These are phyloP conservation scores for Austropuccinia psidii DNA, from an alignment of 1,284 basidiomycete genomes.

Conservation along the genomic window DNA sequence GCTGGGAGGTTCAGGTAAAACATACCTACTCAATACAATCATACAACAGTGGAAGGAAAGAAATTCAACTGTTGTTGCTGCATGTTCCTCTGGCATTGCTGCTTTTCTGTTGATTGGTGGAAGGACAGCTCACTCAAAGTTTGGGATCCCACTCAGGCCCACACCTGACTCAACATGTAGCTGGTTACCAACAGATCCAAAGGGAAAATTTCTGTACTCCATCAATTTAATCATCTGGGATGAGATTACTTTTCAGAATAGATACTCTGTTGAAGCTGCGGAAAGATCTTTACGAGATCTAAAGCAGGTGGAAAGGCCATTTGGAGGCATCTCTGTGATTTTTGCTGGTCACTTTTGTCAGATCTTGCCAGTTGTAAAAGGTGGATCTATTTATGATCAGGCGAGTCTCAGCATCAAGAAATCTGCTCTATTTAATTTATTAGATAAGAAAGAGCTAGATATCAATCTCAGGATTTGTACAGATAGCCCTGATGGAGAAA, in stretches of 20 bases:
- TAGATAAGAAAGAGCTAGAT: too few relatives aligned
- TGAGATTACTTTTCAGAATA: slow-evolving; percentile 49
- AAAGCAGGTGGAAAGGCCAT: slow-evolving; percentile 41
- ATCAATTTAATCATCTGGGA: slow-evolving; percentile 50
- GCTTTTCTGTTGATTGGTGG: neutral
- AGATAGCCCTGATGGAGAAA: too few relatives aligned
- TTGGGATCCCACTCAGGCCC: neutral
- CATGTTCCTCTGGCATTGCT: neutral
- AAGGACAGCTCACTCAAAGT: neutral
- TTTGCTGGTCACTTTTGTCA: slow-evolving; percentile 52
- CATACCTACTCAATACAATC: neutral
- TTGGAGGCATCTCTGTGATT: slow-evolving; percentile 50
- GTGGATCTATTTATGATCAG: slow-evolving; percentile 46
- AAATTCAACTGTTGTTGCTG: neutral
- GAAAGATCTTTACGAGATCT: slow-evolving; percentile 48
- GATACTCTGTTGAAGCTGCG: slow-evolving; percentile 46
- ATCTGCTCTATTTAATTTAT: too few relatives aligned
- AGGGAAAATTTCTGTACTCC: neutral
- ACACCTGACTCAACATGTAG: neutral
- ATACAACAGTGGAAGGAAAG: neutral
- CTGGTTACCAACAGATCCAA: too few relatives aligned
- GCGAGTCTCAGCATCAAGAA: too few relatives aligned
- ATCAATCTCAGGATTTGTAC: too few relatives aligned
- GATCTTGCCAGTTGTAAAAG: slow-evolving; percentile 49
- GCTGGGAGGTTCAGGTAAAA: neutral